A percentile compares a stretch with the other conserved stretches of the same genome.
phyloP scores from a whole-genome alignment of 768 basidiomycete species.

The Naganishia onofrii region DNA sequence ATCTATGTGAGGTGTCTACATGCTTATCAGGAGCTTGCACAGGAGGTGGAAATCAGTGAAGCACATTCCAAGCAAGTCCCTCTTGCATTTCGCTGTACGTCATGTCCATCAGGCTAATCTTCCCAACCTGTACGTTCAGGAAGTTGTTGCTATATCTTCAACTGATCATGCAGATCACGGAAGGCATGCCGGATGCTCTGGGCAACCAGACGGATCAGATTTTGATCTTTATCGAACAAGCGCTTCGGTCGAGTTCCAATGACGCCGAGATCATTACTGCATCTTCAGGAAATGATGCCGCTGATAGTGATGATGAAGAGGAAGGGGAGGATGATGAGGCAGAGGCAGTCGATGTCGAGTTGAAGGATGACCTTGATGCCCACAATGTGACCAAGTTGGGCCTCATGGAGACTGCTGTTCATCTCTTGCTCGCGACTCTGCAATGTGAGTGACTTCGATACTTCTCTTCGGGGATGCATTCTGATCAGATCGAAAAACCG shows the following conservation, averaged over 20 bases:
- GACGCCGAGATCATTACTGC: constrained; percentile 28
- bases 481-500: too few relatives aligned
- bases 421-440: constrained; percentile 74
- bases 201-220: constrained; percentile 65
- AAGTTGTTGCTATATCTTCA: constrained; percentile 72
- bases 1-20: constrained; percentile 74
- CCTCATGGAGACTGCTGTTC: constrained; percentile 73
- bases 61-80: constrained; percentile 10
- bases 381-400: constrained; percentile 59
- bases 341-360: constrained; percentile 12
- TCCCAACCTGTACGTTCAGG: constrained; percentile 1
- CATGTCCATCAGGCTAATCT: not conserved
- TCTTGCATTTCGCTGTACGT: not conserved
- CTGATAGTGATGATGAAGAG: constrained; percentile 48
- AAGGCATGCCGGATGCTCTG: constrained; percentile 61
- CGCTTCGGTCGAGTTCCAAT: constrained; percentile 56
- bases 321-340: constrained; percentile 56
- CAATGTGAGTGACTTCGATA: constrained; percentile 78
- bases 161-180: constrained; percentile 76
- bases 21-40: constrained; percentile 59
- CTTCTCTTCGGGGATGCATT: too few relatives aligned
- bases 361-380: constrained; percentile 54
- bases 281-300: constrained; percentile 46
- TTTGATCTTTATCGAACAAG: constrained; percentile 77
- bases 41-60: not conserved